These are phyloP conservation scores for Boletus subparvulus DNA, from an alignment of 768 basidiomycete genomes.

Conservation along the genomic window DNA sequence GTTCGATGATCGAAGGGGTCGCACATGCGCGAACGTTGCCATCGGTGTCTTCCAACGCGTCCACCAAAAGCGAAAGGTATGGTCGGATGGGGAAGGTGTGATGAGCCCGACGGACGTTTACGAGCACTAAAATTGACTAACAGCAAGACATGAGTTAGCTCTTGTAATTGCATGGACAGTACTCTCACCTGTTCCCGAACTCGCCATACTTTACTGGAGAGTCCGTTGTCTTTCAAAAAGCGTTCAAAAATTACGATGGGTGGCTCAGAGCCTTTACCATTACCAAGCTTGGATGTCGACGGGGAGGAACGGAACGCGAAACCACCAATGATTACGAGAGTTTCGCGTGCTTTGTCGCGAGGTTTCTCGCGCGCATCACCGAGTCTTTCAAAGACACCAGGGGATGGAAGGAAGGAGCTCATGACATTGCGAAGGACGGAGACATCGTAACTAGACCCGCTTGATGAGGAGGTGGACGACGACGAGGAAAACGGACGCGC, in stretches of 20 bases:
- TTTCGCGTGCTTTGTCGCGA: slow-evolving; percentile 72
- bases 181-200: slow-evolving; percentile 80
- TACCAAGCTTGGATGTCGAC: slow-evolving; percentile 43
- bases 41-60: slow-evolving; percentile 87
- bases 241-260: slow-evolving; percentile 71
- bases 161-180: background rate
- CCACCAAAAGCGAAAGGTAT: slow-evolving; percentile 78
- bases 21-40: slow-evolving; percentile 86
- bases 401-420: slow-evolving; percentile 65
- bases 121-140: slow-evolving; percentile 65
- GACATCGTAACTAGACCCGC: slow-evolving; percentile 48
- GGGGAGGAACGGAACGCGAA: slow-evolving; percentile 63
- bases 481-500: slow-evolving; percentile 48
- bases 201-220: slow-evolving; percentile 82
- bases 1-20: slow-evolving; percentile 71
- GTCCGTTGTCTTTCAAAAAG: slow-evolving; percentile 65
- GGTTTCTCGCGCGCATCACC: slow-evolving; percentile 73
- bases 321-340: slow-evolving; percentile 71
- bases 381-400: slow-evolving; percentile 79
- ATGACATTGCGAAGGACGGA: slow-evolving; percentile 66
- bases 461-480: slow-evolving; percentile 48
- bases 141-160: slow-evolving; percentile 1
- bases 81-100: slow-evolving; percentile 77
- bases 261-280: slow-evolving; percentile 65
- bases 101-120: slow-evolving; percentile 69